Base-by-base conservation (phyloP, 306 rosid species). In the Trichosanthes cucumerina region DNA sequence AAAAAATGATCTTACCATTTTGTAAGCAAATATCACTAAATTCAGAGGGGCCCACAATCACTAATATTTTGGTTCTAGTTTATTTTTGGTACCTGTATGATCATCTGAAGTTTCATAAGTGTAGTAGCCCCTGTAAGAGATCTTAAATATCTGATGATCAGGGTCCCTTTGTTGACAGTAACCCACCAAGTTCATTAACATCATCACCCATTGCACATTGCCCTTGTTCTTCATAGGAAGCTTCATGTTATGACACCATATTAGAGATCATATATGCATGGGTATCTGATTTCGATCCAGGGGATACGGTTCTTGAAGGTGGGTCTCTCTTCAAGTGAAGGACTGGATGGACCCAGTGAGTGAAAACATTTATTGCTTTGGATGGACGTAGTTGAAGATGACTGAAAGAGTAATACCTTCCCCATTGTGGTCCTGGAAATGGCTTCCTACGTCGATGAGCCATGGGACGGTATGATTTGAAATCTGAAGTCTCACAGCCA, bases 321-420 rank as follows among this genome's bases (percentile, higher is more conserved):
- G 76, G 58, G 41, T 47, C 54, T 62, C 21, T 62, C 69, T 44
- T 41, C 41, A 24, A 72, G 57, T 24, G 38, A 72, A 26, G 77
- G 63, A 31, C 78, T 49, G 23, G 46, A 15, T 18, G 59, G 56
- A 9, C 19, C 77, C 41, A 73, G 21, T 16, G 77, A 47, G 44
- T 28, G 58, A 72, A 73, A 73, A 73, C 77, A 73, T 73, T 73
- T 73, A 73, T 73, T 73, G 77, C 60, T 26, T 73, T 47, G 77
- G 41, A 47, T 28, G 77, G 43, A 46, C 10, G 28, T 46, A 39
- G 76, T 65, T 19, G 73, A 73, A 49, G 77, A 73, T 71, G 76
- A 71, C 34, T 3, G 6, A 71, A 15, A 46, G 57, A 46, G 76
- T 14, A 46, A 71, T 46, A 46, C 39, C 41, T 49, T 73, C 41